Percentiles rank a stretch among this genome's conserved stretches.
Evolutionary conservation across 441 rosid species (phyloP).

Genomic region (Euphorbia celastroides): DNA sequence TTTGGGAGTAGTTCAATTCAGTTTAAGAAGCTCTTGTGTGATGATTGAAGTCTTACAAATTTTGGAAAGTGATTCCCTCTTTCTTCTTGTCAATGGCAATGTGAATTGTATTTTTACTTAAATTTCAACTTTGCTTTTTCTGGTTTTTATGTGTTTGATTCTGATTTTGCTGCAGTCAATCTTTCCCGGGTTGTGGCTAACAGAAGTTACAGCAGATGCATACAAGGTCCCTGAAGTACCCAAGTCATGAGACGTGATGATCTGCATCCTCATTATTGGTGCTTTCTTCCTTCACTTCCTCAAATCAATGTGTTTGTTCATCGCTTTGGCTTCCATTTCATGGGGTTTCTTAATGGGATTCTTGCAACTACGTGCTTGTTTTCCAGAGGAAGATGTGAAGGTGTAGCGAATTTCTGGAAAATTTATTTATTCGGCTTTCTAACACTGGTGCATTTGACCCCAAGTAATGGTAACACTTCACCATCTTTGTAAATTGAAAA

Average conservation of each 20-base stretch:
- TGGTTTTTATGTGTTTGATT: background rate
- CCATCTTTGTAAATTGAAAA: slow-evolving; percentile 26
- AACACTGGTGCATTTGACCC: slow-evolving; percentile 17
- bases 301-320: background rate
- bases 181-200: slow-evolving; percentile 55
- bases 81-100: background rate
- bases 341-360: background rate
- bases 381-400: slow-evolving; percentile 15
- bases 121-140: background rate
- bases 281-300: background rate
- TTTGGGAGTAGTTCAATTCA: background rate
- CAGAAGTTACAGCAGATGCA: slow-evolving; percentile 44
- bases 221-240: slow-evolving; percentile 48
- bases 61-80: background rate
- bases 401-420: slow-evolving; percentile 5
- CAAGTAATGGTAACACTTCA: slow-evolving; percentile 21
- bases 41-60: background rate
- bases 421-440: slow-evolving; percentile 16
- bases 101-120: background rate
- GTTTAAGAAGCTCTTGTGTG: background rate
- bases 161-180: slow-evolving; percentile 36
- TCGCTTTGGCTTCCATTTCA: background rate
- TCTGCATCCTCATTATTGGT: background rate
- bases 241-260: slow-evolving; percentile 36
- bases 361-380: slow-evolving; percentile 6